These are phyloP conservation scores for Aphanomyces invadans DNA, from an alignment of 352 stramenopile genomes.

Conservation along the genomic window DNA sequence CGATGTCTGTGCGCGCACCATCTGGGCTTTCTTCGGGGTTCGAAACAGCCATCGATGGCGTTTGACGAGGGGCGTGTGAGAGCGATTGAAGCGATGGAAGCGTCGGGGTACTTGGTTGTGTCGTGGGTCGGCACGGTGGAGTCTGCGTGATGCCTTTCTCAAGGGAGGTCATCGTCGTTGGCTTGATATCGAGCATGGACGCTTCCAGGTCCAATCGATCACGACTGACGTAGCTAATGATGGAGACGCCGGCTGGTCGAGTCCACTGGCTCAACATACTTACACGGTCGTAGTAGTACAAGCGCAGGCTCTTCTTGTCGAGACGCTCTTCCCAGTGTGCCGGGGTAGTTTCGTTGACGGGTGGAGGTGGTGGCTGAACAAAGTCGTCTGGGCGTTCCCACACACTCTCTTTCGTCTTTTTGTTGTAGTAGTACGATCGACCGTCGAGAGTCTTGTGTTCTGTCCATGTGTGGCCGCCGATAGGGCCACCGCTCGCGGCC, in stretches of 20 bases:
- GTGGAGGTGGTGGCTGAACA: slow-evolving; percentile 28
- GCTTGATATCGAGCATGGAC: slow-evolving; percentile 14
- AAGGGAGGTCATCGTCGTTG: neutral
- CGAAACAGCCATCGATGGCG: neutral
- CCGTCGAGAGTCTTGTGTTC: slow-evolving; percentile 82
- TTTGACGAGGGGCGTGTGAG: neutral
- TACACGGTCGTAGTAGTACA: slow-evolving; percentile 82
- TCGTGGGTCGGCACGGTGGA: neutral
- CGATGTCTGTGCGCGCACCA: slow-evolving; percentile 6
- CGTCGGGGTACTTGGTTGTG: slow-evolving; percentile 1
- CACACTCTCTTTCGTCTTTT: slow-evolving; percentile 75
- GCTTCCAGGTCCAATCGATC: slow-evolving; percentile 4
- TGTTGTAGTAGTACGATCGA: slow-evolving; percentile 85
- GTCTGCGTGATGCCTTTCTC: slow-evolving; percentile 18
- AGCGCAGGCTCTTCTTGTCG: slow-evolving; percentile 76
- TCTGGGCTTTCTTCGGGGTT: slow-evolving; percentile 9
- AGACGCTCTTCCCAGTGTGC: slow-evolving; percentile 78
- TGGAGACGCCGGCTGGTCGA: slow-evolving; percentile 60
- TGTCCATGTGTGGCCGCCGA: slow-evolving; percentile 49
- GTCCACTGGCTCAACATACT: slow-evolving; percentile 78
- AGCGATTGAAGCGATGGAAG: slow-evolving; percentile 9
- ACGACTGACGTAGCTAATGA: slow-evolving; percentile 50
- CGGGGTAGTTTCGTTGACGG: neutral
- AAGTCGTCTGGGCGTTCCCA: slow-evolving; percentile 80
- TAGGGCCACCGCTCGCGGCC: neutral